Evolutionary conservation across 768 basidiomycete species (phyloP).

Genomic region (Hypholoma fasciculare): DNA sequence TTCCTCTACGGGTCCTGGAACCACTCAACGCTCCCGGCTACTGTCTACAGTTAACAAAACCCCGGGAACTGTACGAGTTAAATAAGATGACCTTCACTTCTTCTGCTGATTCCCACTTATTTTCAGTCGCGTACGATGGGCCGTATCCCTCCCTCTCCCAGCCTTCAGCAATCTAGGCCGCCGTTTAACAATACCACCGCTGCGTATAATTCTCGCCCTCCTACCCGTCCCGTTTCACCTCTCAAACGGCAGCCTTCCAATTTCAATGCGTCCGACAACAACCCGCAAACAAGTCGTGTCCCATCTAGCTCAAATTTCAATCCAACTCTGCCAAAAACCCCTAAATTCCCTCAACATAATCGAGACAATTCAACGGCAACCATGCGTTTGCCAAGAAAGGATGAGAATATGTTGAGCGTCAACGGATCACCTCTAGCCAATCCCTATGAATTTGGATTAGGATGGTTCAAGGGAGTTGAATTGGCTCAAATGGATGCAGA

Average conservation of each 20-base stretch:
- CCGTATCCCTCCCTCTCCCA: slow-evolving; percentile 39
- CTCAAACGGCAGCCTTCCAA: slow-evolving; percentile 41
- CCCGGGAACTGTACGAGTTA: slow-evolving; percentile 37
- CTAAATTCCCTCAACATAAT: slow-evolving; percentile 41
- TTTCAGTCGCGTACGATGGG: slow-evolving; percentile 32
- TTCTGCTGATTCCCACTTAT: neutral
- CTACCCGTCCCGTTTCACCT: slow-evolving; percentile 51
- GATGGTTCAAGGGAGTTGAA: slow-evolving; percentile 53
- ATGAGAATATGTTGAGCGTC: slow-evolving; percentile 78
- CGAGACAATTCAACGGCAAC: slow-evolving; percentile 31
- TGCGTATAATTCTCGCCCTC: slow-evolving; percentile 29
- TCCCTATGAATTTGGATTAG: slow-evolving; percentile 67
- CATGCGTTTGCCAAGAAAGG: slow-evolving; percentile 66
- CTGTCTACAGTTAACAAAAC: slow-evolving; percentile 41
- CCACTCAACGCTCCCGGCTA: slow-evolving; percentile 47
- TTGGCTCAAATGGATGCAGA: slow-evolving; percentile 35
- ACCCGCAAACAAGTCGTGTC: slow-evolving; percentile 29
- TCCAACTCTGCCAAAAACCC: slow-evolving; percentile 61
- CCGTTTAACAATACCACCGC: slow-evolving; percentile 41
- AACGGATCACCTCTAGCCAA: slow-evolving; percentile 85
- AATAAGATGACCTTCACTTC: neutral
- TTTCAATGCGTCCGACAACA: slow-evolving; percentile 18
- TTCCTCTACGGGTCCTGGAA: slow-evolving; percentile 52
- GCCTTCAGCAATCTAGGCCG: slow-evolving; percentile 46
- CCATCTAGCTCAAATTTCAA: slow-evolving; percentile 76